These are phyloP conservation scores for Gaultheria prostrata DNA, from an alignment of 148 eudicot species.

Conservation along the genomic window DNA sequence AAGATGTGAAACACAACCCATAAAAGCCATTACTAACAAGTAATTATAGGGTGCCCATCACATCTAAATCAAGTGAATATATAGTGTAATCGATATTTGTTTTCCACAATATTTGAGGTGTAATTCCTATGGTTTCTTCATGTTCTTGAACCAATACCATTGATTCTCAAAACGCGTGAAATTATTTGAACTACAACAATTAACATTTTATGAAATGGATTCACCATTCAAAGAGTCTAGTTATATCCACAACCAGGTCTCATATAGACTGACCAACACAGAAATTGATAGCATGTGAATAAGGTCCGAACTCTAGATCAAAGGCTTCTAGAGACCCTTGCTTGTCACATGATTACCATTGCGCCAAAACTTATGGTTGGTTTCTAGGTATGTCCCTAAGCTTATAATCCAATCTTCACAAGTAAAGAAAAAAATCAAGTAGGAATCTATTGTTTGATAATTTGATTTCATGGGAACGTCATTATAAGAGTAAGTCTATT, in stretches of 20 bases:
- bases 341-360: not conserved
- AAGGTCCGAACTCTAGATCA: not conserved
- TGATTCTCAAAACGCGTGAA: not conserved
- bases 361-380: too few relatives aligned
- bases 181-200: not conserved
- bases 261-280: not conserved
- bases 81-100: not conserved
- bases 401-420: not conserved
- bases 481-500: too few relatives aligned
- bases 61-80: not conserved
- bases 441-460: not conserved
- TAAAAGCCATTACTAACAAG: not conserved
- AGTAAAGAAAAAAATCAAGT: not conserved
- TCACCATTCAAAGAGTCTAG: not conserved
- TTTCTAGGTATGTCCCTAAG: not conserved
- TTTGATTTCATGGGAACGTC: too few relatives aligned
- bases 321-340: not conserved
- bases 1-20: slow-evolving; percentile 13
- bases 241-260: not conserved
- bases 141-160: not conserved
- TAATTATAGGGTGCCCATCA: slow-evolving; percentile 3
- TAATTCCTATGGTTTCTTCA: not conserved
- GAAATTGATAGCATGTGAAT: not conserved
- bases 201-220: not conserved
- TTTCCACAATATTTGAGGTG: not conserved